Evolutionary conservation across 2,329 filamentous ascomycete species (phyloP).

Genomic region (Endocalyx cinctus): DNA sequence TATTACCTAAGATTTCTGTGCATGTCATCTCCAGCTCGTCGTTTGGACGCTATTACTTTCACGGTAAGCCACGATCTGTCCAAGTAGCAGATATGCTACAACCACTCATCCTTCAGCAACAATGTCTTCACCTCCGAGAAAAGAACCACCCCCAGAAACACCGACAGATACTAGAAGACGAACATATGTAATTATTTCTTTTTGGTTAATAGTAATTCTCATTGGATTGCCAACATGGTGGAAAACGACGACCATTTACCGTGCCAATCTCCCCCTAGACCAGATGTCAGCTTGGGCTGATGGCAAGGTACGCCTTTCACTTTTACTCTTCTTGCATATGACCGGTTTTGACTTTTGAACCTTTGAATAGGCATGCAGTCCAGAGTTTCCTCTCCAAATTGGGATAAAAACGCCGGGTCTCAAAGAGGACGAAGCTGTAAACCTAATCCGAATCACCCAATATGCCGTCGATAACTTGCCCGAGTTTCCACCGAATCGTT

Average conservation of each 20-base stretch:
- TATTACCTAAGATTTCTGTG: too few relatives aligned
- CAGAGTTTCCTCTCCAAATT: constrained; percentile 82
- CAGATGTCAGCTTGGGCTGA: constrained; percentile 91
- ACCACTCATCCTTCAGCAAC: too few relatives aligned
- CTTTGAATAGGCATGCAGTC: constrained; percentile 67
- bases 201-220: constrained; percentile 81
- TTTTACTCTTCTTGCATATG: background rate
- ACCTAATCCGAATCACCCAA: constrained; percentile 76
- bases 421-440: constrained; percentile 62
- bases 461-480: constrained; percentile 82
- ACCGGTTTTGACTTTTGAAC: constrained; percentile 4
- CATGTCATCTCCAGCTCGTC: too few relatives aligned
- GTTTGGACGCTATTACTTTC: too few relatives aligned
- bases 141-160: constrained; percentile 72
- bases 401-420: constrained; percentile 67
- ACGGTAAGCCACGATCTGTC: too few relatives aligned
- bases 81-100: too few relatives aligned
- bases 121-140: too few relatives aligned
- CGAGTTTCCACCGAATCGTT: constrained; percentile 78
- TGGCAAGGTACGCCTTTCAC: constrained; percentile 60
- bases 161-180: constrained; percentile 64
- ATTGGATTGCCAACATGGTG: constrained; percentile 94
- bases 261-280: constrained; percentile 75
- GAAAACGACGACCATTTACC: constrained; percentile 87
- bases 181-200: constrained; percentile 73